Conservation (phyloP, 164 flowering plant genomes). For the Dillenia suffruticosa region DNA sequence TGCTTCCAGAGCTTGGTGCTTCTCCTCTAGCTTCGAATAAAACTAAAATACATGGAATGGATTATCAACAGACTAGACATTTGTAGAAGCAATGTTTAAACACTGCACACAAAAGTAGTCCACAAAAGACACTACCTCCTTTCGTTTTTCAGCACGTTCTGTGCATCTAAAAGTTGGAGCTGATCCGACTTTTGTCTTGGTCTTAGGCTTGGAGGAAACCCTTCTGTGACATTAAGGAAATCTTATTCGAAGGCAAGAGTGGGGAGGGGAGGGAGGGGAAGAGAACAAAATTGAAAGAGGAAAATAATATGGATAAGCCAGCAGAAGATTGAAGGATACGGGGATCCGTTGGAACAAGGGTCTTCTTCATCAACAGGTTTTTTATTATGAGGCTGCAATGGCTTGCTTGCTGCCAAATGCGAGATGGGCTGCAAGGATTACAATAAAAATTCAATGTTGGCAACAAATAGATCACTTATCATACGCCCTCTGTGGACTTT, state of each 20-base stretch:
- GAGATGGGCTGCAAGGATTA: constrained; percentile 37
- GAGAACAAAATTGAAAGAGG: too few species aligned
- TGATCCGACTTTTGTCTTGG: not conserved
- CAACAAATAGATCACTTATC: too few species aligned
- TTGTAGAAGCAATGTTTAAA: not conserved
- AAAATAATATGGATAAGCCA: not conserved
- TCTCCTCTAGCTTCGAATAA: constrained; percentile 6
- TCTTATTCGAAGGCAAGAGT: too few species aligned
- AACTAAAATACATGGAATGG: not conserved
- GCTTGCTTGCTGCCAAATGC: constrained; percentile 44
- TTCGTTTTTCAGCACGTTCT: constrained; percentile 5
- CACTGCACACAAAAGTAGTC: not conserved
- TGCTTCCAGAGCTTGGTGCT: not conserved
- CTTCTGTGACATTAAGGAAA: too few species aligned
- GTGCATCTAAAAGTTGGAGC: not conserved
- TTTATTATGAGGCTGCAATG: constrained; percentile 42
- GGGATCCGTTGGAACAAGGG: constrained; percentile 67
- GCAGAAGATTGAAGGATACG: constrained; percentile 55
- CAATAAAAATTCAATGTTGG: not conserved
- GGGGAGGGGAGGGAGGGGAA: too few species aligned
- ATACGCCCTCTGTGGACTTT: too few species aligned
- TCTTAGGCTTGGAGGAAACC: not conserved
- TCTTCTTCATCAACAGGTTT: constrained; percentile 84
- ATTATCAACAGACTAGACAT: not conserved
- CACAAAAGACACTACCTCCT: not conserved